Evolutionary conservation across 2,329 filamentous ascomycete genomes (phyloP), one percentile per base, ranked within the genome.

Genomic region (Karstenula rhodostoma): DNA sequence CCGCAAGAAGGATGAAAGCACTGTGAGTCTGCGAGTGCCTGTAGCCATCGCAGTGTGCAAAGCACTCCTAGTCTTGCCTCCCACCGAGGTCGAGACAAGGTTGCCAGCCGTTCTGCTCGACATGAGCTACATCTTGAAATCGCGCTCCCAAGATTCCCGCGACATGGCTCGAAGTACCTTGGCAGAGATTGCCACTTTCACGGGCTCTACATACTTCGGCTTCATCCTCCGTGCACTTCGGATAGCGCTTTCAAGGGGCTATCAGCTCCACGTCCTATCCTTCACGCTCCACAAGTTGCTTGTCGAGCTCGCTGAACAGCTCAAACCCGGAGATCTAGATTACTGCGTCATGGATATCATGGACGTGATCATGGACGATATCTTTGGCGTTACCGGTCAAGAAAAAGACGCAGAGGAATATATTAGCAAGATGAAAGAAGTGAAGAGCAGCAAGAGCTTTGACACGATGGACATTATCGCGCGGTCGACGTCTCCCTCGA

Each of bases 351-450:
- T 86, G 3, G 85, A 90, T 12, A 88, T 98, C 46, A 89, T 96
- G 48, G 85, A 87, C 1, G 87, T 99, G 46, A 90, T 98, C 65
- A 95, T 99, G 92, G 95, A 99, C 72, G 96, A 99, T 74, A 95
- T 96, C 13, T 99, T 99, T 73, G 96, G 96, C 32, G 87, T 89
- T 6, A 90, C 91, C 35, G 95, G 95, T 1, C 91, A 97, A 79
- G 94, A 99, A 74, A 99, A 99, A 78, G 95, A 99, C 70, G 94
- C 94, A 0, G 93, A 97, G 69, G 95, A 94, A 56, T 99, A 99
- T 76, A 90, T 90, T 58, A 97, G 89, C 75, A 91, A 94, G 78
- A 97, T 96, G 90, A 97, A 96, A 78, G 95, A 99, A 79, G 90
- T 99, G 58, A 98, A 97, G 82, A 95, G 92, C 78, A 97, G 92